These are phyloP conservation scores for Scutellaria galericulata DNA, from an alignment of 257 asterid genomes.

Conservation along the genomic window DNA sequence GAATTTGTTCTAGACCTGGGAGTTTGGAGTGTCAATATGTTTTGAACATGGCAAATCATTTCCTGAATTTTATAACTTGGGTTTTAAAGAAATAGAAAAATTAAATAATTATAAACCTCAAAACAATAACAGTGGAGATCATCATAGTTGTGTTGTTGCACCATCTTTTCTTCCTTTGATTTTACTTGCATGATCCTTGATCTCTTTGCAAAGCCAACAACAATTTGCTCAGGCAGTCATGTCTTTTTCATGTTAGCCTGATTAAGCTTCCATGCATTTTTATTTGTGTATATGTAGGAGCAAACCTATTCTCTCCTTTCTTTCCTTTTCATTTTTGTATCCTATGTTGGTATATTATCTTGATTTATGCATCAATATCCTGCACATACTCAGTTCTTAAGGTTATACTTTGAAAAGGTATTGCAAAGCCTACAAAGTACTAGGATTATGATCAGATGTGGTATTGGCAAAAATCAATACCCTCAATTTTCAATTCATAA, in stretches of 20 bases:
- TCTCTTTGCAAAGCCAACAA: background rate
- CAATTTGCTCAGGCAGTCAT: background rate
- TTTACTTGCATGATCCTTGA: background rate
- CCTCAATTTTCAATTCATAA: background rate
- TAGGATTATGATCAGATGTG: constrained; percentile 13
- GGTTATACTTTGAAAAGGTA: constrained; percentile 2
- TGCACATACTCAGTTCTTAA: background rate
- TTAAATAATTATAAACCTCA: background rate
- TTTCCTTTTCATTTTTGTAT: background rate
- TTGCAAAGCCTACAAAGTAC: background rate
- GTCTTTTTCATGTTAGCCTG: background rate
- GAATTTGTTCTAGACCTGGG: background rate
- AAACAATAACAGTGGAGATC: background rate
- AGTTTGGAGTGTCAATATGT: background rate
- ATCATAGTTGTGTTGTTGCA: background rate
- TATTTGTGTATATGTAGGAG: background rate
- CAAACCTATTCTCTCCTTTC: too few species aligned
- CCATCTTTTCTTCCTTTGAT: background rate
- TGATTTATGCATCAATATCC: background rate
- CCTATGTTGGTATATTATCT: background rate
- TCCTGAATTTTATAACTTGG: background rate
- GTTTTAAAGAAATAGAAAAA: background rate
- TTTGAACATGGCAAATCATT: background rate
- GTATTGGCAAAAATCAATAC: background rate
- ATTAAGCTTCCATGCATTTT: background rate